These are phyloP conservation scores for Lomentospora prolificans DNA, from an alignment of 2,329 filamentous ascomycete species.

Conservation along the genomic window DNA sequence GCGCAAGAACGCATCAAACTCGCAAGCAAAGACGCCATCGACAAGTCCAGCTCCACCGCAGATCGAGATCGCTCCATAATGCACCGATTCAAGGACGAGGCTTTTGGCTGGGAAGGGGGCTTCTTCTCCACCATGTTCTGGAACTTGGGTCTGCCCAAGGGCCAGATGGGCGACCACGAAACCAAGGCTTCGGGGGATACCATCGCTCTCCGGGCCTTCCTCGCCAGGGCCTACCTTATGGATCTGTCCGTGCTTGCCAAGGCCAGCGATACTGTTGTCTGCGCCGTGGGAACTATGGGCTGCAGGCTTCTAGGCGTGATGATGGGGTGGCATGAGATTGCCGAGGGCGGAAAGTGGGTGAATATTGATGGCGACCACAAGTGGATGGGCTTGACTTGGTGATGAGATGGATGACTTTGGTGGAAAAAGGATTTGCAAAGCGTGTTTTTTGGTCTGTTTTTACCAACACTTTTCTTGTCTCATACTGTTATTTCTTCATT, in stretches of 20 bases:
- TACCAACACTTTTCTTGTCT: conserved; percentile 7
- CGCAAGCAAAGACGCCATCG: conserved; percentile 48
- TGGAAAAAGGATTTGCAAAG: too few relatives aligned
- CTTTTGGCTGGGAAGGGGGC: conserved; percentile 79
- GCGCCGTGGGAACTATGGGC: conserved; percentile 61
- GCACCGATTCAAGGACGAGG: conserved; percentile 61
- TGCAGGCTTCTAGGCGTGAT: conserved; percentile 74
- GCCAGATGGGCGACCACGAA: conserved; percentile 21
- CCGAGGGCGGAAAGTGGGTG: conserved; percentile 54
- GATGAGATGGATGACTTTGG: too few relatives aligned
- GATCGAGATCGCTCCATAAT: conserved; percentile 38
- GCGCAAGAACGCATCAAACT: conserved; percentile 72
- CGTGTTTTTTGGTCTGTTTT: neutral
- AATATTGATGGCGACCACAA: conserved; percentile 67
- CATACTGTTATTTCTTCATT: neutral
- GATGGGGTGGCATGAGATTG: conserved; percentile 70
- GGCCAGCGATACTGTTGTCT: conserved; percentile 62
- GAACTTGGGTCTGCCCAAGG: conserved; percentile 52
- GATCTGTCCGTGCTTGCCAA: conserved; percentile 66
- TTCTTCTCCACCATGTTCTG: conserved; percentile 79
- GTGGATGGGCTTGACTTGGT: conserved; percentile 43
- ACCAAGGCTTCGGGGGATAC: conserved; percentile 40
- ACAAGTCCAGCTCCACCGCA: conserved; percentile 18
- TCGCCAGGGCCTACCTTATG: conserved; percentile 73
- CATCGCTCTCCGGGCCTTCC: conserved; percentile 59